Base-by-base conservation (phyloP, 139 green algal species). In the Chlamydomonas incerta region DNA sequence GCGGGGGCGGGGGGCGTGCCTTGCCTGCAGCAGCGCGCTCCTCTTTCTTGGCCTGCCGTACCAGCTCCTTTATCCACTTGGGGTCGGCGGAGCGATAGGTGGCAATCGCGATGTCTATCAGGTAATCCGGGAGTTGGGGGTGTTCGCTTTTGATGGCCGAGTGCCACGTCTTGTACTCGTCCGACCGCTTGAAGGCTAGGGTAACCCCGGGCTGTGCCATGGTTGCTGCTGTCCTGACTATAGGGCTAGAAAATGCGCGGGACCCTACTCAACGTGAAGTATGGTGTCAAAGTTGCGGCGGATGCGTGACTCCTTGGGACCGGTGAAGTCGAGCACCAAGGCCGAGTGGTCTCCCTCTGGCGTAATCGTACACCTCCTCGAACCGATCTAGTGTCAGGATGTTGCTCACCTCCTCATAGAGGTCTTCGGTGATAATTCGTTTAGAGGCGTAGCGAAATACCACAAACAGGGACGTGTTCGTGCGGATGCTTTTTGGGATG, bases 11-110 rank as follows among this genome's bases (percentile, higher is more conserved):
- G 67, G 41, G 31, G 31, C 31, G 67, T 72, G 67, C 67, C 67
- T 72, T 72, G 67, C 67, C 67, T 72, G 67, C 67, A 50, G 67
- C 67, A 50, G 67, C 67, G 41, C 41, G 41, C 41, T 50, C 41
- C 41, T 50, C 41, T 8, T 50, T 50, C 41, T 50, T 50, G 41
- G 41, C 41, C 8, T 50, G 41, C 8, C 41, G 41, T 8, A 50
- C 41, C 41, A 50, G 41, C 41, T 50, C 41, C 41, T 50, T 50
- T 13, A 50, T 50, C 41, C 41, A 50, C 41, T 50, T 50, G 41
- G 41, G 41, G 41, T 50, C 41, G 8, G 41, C 41, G 41, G 41
- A 50, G 41, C 41, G 41, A 8, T 50, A 50, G 41, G 41, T 50
- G 8, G 41, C 41, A 8, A 50, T 50, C 6, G 41, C 41, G 8